A percentile compares a stretch with the other conserved stretches of the same genome.
These are phyloP conservation scores for Globisporangium splendens DNA, from an alignment of 352 stramenopile genomes.

Conservation along the genomic window DNA sequence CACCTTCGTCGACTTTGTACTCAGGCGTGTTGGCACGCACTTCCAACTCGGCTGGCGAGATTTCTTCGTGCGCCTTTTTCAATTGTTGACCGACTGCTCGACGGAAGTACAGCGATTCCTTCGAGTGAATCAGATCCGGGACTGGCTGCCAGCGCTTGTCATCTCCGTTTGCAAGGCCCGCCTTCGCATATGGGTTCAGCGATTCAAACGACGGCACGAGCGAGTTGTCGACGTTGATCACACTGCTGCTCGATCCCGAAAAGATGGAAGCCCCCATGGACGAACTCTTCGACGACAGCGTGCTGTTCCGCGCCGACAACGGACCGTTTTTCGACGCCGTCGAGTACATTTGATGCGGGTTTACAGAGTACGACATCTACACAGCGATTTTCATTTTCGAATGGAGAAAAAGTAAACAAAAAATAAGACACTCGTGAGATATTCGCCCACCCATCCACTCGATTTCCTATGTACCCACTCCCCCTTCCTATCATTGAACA, in stretches of 20 bases:
- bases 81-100: slow-evolving; percentile 67
- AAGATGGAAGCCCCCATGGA: slow-evolving; percentile 4
- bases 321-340: neutral
- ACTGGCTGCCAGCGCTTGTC: slow-evolving; percentile 79
- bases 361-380: slow-evolving; percentile 30
- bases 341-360: slow-evolving; percentile 12
- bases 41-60: slow-evolving; percentile 78
- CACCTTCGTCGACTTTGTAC: slow-evolving; percentile 81
- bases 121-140: slow-evolving; percentile 68
- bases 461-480: neutral
- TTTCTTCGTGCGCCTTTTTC: slow-evolving; percentile 76
- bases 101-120: slow-evolving; percentile 82
- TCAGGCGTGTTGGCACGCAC: slow-evolving; percentile 87
- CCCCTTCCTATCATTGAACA: no score
- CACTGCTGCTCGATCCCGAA: slow-evolving; percentile 15
- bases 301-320: slow-evolving; percentile 1
- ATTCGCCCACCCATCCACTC: neutral
- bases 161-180: slow-evolving; percentile 34
- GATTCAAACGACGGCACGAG: slow-evolving; percentile 65
- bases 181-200: slow-evolving; percentile 75
- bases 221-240: slow-evolving; percentile 38
- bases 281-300: slow-evolving; percentile 4
- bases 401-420: neutral
- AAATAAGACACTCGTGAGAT: neutral
- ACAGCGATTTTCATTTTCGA: no score